These are phyloP conservation scores for Leccinum solheimii DNA, from an alignment of 1,284 basidiomycete species.

Conservation along the genomic window DNA sequence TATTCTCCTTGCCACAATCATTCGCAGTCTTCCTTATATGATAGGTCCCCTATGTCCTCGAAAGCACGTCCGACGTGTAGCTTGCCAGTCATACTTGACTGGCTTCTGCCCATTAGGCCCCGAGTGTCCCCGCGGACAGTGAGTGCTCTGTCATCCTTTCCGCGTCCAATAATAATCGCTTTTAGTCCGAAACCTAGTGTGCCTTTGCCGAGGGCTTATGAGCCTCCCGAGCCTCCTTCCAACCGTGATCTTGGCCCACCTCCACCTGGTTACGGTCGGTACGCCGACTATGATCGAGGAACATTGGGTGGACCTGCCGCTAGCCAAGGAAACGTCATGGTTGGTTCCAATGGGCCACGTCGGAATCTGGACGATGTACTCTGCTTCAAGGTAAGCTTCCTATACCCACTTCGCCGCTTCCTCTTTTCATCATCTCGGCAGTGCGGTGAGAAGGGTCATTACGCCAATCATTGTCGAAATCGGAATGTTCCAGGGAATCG, in stretches of 20 bases:
- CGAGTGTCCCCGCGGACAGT: constrained; percentile 92
- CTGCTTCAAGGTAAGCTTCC: constrained; percentile 77
- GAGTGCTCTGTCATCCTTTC: constrained; percentile 39
- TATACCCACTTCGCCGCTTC: constrained; percentile 8
- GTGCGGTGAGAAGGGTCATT: constrained; percentile 91
- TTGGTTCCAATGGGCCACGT: constrained; percentile 45
- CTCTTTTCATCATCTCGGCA: constrained; percentile 32
- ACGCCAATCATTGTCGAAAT: constrained; percentile 92
- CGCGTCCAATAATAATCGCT: constrained; percentile 21
- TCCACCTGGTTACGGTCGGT: constrained; percentile 88
- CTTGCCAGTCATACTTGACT: constrained; percentile 89
- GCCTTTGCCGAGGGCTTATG: constrained; percentile 75
- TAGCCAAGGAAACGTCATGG: constrained; percentile 17
- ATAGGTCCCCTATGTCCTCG: constrained; percentile 86
- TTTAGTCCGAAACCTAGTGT: constrained; percentile 71
- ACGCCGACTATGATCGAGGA: constrained; percentile 75
- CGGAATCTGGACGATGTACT: constrained; percentile 84
- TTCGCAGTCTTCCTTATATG: constrained; percentile 2
- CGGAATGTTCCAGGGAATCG: constrained; percentile 80
- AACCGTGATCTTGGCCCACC: constrained; percentile 84
- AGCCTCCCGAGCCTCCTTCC: constrained; percentile 74
- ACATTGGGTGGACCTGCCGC: constrained; percentile 31
- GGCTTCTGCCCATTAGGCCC: constrained; percentile 96
- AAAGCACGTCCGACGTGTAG: constrained; percentile 89
- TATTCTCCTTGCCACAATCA: constrained; percentile 4